These are phyloP conservation scores for Penicillium ochrochloron DNA, from an alignment of 495 filamentous ascomycete genomes.

Conservation along the genomic window DNA sequence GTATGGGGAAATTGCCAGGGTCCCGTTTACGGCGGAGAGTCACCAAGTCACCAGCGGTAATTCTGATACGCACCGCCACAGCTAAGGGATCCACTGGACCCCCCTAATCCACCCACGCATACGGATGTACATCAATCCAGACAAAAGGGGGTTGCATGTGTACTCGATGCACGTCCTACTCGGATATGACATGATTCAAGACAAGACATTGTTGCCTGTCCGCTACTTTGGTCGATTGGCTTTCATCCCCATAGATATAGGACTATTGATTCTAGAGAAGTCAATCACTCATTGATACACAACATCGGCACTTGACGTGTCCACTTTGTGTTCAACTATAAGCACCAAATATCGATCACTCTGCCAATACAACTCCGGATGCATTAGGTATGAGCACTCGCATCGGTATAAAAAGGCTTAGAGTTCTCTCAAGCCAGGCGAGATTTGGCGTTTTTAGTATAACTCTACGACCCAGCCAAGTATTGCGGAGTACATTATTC, in stretches of 20 bases:
- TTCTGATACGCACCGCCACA: constrained; percentile 37
- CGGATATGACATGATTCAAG: neutral
- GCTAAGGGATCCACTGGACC: constrained; percentile 18
- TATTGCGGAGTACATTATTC: neutral
- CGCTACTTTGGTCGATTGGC: neutral
- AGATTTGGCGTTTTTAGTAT: neutral
- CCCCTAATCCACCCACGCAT: constrained; percentile 24
- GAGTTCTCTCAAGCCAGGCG: neutral
- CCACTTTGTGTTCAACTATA: neutral
- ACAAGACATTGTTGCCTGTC: neutral
- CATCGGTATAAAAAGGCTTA: too few species aligned
- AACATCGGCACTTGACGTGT: neutral
- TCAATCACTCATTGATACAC: neutral
- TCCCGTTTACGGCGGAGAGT: neutral
- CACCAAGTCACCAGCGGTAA: constrained; percentile 14
- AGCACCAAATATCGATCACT: neutral
- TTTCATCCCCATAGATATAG: neutral
- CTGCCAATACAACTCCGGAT: neutral
- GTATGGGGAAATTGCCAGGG: neutral
- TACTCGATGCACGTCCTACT: neutral
- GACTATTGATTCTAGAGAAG: neutral
- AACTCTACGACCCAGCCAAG: neutral
- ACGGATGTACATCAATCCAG: constrained; percentile 4
- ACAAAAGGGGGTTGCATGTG: constrained; percentile 25
- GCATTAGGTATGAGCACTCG: neutral